Conservation (phyloP, 2,329 filamentous ascomycete species). For the Huntiella savannae region DNA sequence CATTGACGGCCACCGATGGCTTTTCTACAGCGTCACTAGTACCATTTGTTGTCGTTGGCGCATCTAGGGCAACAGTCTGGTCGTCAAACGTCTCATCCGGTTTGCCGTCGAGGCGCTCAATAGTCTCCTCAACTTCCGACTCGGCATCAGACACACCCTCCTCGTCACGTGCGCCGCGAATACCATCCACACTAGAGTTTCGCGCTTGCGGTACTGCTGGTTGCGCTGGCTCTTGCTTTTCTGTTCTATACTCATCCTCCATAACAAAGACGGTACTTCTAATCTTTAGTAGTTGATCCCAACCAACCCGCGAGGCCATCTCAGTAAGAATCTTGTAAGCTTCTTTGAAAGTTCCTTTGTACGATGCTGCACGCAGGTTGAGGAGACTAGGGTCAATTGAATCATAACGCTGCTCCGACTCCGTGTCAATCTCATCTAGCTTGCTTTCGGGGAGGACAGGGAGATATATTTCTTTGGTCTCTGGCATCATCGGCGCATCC, state of each 20-base stretch:
- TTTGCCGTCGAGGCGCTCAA: constrained; percentile 8
- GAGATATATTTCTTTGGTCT: constrained; percentile 71
- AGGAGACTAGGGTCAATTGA: constrained; percentile 73
- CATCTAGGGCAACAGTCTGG: not conserved
- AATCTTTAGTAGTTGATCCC: constrained; percentile 89
- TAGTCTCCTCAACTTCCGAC: constrained; percentile 11
- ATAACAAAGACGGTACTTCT: constrained; percentile 96
- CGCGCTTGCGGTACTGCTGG: constrained; percentile 19
- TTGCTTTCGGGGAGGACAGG: constrained; percentile 77
- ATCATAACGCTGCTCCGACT: constrained; percentile 65
- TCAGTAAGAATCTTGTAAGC: constrained; percentile 89
- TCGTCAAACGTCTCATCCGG: not conserved
- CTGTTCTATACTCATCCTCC: constrained; percentile 93
- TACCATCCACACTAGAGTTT: constrained; percentile 60
- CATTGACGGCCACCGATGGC: constrained; percentile 6
- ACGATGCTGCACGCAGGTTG: constrained; percentile 69
- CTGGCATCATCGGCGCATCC: constrained; percentile 84
- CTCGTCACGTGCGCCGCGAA: constrained; percentile 36
- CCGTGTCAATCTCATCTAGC: constrained; percentile 90
- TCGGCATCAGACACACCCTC: constrained; percentile 59
- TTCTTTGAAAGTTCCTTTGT: constrained; percentile 89
- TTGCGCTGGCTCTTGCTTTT: constrained; percentile 43
- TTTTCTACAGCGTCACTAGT: constrained; percentile 2
- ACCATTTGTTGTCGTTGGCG: not conserved
- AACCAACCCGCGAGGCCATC: constrained; percentile 90